phyloP scores from a whole-genome alignment of 2,329 filamentous ascomycete genomes.

The Cryphonectria parasitica region DNA sequence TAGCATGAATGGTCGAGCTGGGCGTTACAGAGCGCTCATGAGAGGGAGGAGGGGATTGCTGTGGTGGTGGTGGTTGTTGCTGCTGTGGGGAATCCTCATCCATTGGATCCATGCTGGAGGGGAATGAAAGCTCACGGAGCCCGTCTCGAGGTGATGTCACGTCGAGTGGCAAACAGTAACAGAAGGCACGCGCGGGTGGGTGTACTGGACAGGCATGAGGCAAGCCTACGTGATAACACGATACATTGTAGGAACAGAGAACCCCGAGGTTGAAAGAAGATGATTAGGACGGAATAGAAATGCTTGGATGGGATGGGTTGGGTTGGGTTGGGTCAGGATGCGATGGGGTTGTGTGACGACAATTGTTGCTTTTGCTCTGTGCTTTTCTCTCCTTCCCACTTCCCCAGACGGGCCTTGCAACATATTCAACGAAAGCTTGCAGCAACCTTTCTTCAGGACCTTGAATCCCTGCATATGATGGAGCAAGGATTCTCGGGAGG shows the following conservation, averaged over 20 bases:
- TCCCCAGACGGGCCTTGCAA: neutral
- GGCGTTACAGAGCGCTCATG: constrained; percentile 18
- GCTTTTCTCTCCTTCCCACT: neutral
- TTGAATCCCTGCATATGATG: constrained; percentile 1
- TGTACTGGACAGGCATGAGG: neutral
- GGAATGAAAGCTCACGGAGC: constrained; percentile 16
- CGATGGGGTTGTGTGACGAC: neutral
- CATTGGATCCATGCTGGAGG: constrained; percentile 30
- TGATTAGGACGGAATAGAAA: neutral
- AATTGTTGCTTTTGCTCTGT: neutral
- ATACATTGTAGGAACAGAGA: neutral
- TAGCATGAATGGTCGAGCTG: constrained; percentile 17
- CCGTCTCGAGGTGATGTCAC: constrained; percentile 17
- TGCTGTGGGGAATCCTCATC: constrained; percentile 27
- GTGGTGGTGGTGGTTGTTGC: neutral
- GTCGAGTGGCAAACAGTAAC: constrained; percentile 8
- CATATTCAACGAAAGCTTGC: neutral
- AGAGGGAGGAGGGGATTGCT: constrained; percentile 1
- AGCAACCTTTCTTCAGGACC: neutral
- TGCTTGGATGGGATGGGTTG: neutral
- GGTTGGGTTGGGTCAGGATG: no score
- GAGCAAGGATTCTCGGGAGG: neutral
- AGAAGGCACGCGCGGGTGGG: neutral
- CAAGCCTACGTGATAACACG: neutral
- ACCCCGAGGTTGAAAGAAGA: neutral